Evolutionary conservation across 768 basidiomycete genomes (phyloP), one percentile per base, ranked within the genome.

Genomic region (Plicaturopsis crispa): DNA sequence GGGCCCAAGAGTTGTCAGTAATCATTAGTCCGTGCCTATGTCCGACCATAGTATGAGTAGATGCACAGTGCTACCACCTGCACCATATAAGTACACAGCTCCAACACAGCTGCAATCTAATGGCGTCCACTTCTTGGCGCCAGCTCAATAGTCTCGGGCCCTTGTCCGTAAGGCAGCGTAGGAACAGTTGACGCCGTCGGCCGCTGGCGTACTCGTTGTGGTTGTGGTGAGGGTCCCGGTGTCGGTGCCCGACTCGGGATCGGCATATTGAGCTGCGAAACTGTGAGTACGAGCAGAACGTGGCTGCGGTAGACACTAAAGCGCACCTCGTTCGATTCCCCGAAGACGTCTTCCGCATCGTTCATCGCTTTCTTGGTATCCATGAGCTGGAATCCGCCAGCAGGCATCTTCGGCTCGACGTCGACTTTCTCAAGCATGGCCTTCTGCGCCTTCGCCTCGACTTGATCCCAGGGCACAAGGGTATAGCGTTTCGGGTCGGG

Each of bases 381-480:
- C 26, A 65, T 60, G 44, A 83, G 60, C 24, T 66, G 57, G 66
- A 72, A 77, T 10, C 67, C 69, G n/a, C 55, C 63, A 21, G 51
- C 42, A 17, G 65, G 62, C n/a, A 46, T 51, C 17, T 42, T 52
- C 32, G 51, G 53, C 33, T 54, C 54, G 20, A 50, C 48, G 22
- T 28, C 44, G 16, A 43, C 24, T 36, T 43, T 37, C 43, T 43
- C 39, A 34, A 46, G 52, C 20, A 52, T 49, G n/a, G 53, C 57
- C 31, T 60, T 51, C n/a, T 49, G 49, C 32, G 69, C 68, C 34
- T 66, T 59, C 4, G 55, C 60, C 46, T 68, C 53, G 28, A 79
- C 67, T 46, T 77, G 56, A 4, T 81, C 75, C 70, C 77, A 92
- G 3, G 89, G 88, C 1, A 90, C 73, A 45, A 78, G 47, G 12